Percentiles rank a stretch among this genome's conserved stretches.
Evolutionary conservation across 768 basidiomycete species (phyloP).

Genomic region (Neoboletus brunneissimus): DNA sequence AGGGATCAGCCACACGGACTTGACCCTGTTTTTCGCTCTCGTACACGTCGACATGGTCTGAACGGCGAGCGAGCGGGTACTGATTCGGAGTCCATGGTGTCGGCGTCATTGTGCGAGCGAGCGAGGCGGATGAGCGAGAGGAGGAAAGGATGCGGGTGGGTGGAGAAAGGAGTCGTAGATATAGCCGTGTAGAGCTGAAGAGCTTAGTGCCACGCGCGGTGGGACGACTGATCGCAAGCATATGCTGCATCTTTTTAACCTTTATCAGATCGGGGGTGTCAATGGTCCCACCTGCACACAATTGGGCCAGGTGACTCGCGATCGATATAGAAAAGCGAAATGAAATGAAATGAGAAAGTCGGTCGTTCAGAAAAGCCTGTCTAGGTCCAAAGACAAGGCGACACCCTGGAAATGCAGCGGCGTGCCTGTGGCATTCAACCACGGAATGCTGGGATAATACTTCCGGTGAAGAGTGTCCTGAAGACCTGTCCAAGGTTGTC

Average conservation of each 20-base stretch:
- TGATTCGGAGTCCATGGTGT: conserved; percentile 52
- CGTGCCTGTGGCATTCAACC: conserved; percentile 3
- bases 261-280: conserved; percentile 31
- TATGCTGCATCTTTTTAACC: conserved; percentile 20
- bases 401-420: neutral
- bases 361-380: neutral
- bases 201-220: conserved; percentile 20
- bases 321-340: conserved; percentile 18
- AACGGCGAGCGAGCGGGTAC: conserved; percentile 66
- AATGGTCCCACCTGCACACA: conserved; percentile 26
- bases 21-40: conserved; percentile 60
- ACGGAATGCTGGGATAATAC: neutral
- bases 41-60: conserved; percentile 66
- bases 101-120: conserved; percentile 33
- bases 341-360: conserved; percentile 5
- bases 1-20: conserved; percentile 67
- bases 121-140: conserved; percentile 6
- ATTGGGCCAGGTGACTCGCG: conserved; percentile 12
- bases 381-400: conserved; percentile 6
- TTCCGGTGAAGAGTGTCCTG: neutral
- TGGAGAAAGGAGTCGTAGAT: conserved; percentile 7
- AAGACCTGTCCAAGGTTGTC: neutral
- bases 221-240: conserved; percentile 8
- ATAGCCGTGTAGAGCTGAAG: conserved; percentile 16
- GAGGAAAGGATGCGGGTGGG: neutral